A percentile compares a stretch with the other conserved stretches of the same genome.
Evolutionary conservation across 192 early-diverging fungal species (phyloP).

Genomic region (Rhizophagus clarus): DNA sequence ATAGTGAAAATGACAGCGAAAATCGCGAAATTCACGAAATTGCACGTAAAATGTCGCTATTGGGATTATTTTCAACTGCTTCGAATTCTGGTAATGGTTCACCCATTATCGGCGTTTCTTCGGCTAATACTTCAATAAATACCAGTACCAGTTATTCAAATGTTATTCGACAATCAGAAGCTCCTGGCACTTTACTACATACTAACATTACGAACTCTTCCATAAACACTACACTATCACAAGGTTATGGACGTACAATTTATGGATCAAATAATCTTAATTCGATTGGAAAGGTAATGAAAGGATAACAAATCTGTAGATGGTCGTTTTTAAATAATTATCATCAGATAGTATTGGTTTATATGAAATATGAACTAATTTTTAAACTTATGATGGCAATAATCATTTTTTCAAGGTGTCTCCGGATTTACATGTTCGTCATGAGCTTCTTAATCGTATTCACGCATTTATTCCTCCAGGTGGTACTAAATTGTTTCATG

Average conservation of each 20-base stretch:
- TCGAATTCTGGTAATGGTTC: neutral
- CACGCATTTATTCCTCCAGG: conserved; percentile 4
- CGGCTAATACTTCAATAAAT: neutral
- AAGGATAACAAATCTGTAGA: neutral
- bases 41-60: conserved; percentile 20
- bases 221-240: neutral
- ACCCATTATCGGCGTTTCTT: neutral
- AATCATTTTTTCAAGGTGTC: neutral
- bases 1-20: neutral
- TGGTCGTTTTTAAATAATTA: neutral
- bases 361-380: neutral
- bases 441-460: neutral
- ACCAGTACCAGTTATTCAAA: neutral
- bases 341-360: neutral
- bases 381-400: neutral
- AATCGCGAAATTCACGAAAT: conserved; percentile 10
- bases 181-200: neutral
- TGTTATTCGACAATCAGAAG: too few species aligned
- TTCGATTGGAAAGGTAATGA: neutral
- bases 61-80: conserved; percentile 3
- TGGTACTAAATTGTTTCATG: neutral
- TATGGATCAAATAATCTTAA: neutral
- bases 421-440: neutral
- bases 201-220: neutral
- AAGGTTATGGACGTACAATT: neutral